Evolutionary conservation across 1,284 basidiomycete species (phyloP), one percentile per base, ranked within the genome.

Genomic region (Peniophora sp.): DNA sequence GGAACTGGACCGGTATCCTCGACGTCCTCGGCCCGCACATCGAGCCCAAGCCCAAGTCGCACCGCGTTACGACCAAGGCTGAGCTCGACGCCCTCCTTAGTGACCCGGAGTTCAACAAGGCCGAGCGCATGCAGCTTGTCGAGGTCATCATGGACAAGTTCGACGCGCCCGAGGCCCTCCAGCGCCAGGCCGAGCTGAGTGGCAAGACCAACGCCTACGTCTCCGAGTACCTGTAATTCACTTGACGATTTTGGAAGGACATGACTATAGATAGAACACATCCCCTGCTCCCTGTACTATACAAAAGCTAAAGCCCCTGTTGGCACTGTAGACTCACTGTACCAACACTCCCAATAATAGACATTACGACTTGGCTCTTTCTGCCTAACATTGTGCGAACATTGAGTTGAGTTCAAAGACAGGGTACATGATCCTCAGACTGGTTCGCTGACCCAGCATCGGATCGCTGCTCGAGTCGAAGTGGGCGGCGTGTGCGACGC

Each of bases 81-180:
- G 85, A 87, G 63, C 69, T 94, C 24, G 74, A 79, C 25, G 64
- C 63, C 9, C 73, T 94, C 23, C 71, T 94, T 50, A 70, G 78
- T 16, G 72, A 84, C 59, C 55, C 66, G 1, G 61, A 68, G 9
- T 92, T 93, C 59, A 75, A 70, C 1, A 71, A 60, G 34, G 79
- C 82, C 3, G 71, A 79, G 46, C 75, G 77, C 62, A 83, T 90
- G 50, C 86, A 90, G 64, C 69, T 93, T 32, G 82, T 93, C 8
- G 90, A 93, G 67, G 75, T 93, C 9, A 69, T 85, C 53, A 89
- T 93, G 86, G 74, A 74, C 38, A 75, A 75, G 56, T 69, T 77
- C 25, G 91, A 93, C 65, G 87, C 87, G 0, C 90, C 90, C 2
- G 65, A 71, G 41, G 78, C 81, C 25, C 68, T 92, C 53, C 70